These are phyloP conservation scores for Cystoderma amianthinum DNA, from an alignment of 768 basidiomycete species.

Conservation along the genomic window DNA sequence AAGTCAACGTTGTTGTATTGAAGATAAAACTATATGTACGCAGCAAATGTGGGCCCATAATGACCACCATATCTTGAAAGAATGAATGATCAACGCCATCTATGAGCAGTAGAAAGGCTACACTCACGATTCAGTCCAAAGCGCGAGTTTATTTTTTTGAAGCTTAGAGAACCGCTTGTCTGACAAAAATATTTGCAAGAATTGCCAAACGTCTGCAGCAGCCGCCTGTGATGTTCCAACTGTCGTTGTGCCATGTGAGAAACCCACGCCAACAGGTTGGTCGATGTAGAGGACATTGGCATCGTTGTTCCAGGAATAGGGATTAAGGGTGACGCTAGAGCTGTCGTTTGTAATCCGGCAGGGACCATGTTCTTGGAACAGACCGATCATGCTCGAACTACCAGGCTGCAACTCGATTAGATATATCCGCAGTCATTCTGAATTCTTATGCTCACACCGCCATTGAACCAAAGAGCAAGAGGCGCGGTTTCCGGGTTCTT, in stretches of 20 bases:
- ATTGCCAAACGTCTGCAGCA: constrained; percentile 52
- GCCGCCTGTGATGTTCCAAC: constrained; percentile 48
- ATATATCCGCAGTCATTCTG: constrained; percentile 1
- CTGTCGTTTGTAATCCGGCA: constrained; percentile 58
- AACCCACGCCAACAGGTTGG: constrained; percentile 58
- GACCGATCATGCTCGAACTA: constrained; percentile 51
- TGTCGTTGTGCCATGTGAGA: constrained; percentile 45
- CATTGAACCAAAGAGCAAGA: constrained; percentile 64
- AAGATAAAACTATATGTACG: no score
- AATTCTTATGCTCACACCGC: constrained; percentile 40
- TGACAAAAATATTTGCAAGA: constrained; percentile 56
- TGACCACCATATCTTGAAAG: constrained; percentile 57
- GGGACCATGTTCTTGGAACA: constrained; percentile 74
- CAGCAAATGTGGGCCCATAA: constrained; percentile 63
- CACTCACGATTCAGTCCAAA: constrained; percentile 59
- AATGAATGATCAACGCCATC: not conserved
- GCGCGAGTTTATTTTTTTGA: constrained; percentile 35
- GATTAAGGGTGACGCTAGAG: constrained; percentile 39
- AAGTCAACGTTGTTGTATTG: no score
- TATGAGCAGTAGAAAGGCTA: constrained; percentile 1
- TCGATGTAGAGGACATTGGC: constrained; percentile 57
- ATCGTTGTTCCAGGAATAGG: constrained; percentile 52
- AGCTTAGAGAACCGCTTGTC: constrained; percentile 48
- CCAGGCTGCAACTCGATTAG: constrained; percentile 30
- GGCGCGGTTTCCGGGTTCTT: constrained; percentile 54